Evolutionary conservation across 192 early-diverging fungal genomes (phyloP).

Genomic region (Physocladia obscura): DNA sequence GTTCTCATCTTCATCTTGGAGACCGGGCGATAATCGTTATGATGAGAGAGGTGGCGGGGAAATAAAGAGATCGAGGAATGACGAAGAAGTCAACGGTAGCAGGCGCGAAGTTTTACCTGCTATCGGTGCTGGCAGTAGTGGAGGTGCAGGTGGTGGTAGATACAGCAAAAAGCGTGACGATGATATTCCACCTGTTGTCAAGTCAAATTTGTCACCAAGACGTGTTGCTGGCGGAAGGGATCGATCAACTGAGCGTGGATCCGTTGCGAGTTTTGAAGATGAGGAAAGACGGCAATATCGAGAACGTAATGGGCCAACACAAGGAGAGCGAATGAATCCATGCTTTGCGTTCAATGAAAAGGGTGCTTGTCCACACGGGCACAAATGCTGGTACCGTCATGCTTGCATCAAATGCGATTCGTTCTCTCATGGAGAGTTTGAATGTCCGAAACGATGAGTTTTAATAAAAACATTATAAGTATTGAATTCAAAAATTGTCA

Average conservation of each 20-base stretch:
- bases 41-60: constrained; percentile 11
- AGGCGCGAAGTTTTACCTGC: neutral
- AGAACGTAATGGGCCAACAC: neutral
- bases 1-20: neutral
- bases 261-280: neutral
- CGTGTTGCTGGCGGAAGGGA: constrained; percentile 5
- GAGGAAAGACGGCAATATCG: constrained; percentile 15
- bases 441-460: constrained; percentile 12
- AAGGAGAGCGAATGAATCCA: constrained; percentile 13
- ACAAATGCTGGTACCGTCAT: constrained; percentile 24
- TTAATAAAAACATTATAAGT: too few species aligned
- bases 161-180: constrained; percentile 22
- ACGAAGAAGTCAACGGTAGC: constrained; percentile 5
- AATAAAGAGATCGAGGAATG: constrained; percentile 5
- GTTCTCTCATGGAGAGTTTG: constrained; percentile 23
- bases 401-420: constrained; percentile 20
- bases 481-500: too few species aligned
- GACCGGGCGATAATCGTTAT: neutral
- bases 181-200: neutral
- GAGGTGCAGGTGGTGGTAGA: constrained; percentile 8
- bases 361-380: constrained; percentile 3
- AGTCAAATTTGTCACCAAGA: too few species aligned
- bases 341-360: constrained; percentile 27
- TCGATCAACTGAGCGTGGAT: constrained; percentile 5
- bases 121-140: neutral